Evolutionary conservation across 2,329 filamentous ascomycete genomes (phyloP).

Genomic region (Paecilomyces dactylethromorphus): DNA sequence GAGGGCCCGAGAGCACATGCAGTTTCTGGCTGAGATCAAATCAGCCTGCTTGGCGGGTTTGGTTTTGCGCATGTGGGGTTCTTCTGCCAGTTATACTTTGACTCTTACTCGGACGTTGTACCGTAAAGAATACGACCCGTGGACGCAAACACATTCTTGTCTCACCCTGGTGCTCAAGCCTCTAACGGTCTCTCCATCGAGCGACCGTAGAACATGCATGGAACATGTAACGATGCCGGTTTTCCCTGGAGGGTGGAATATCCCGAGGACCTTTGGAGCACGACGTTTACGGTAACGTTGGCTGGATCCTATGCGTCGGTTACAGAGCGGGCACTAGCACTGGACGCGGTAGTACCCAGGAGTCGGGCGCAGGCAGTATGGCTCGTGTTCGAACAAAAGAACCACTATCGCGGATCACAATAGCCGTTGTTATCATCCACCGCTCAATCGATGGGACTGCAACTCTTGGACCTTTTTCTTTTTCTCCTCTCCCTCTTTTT

Average conservation of each 20-base stretch:
- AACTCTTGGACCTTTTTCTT: background rate
- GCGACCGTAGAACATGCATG: conserved; percentile 32
- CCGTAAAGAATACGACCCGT: background rate
- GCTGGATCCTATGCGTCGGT: too few relatives aligned
- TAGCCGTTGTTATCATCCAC: background rate
- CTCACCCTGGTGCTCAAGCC: conserved; percentile 1
- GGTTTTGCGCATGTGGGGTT: background rate
- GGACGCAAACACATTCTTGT: background rate
- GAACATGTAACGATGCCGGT: conserved; percentile 17
- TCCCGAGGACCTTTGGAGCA: background rate
- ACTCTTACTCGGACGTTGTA: background rate
- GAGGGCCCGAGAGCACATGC: background rate
- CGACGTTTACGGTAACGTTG: too few relatives aligned
- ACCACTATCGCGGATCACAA: background rate
- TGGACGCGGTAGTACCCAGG: background rate
- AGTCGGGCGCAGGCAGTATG: background rate
- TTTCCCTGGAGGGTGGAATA: background rate
- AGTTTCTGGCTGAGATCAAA: background rate
- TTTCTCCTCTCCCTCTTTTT: background rate
- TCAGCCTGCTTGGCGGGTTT: background rate
- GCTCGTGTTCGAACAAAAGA: background rate
- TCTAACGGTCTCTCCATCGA: conserved; percentile 16
- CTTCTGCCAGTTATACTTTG: conserved; percentile 44
- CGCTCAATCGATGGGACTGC: background rate
- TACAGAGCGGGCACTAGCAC: background rate